These are phyloP conservation scores for Dactylellina haptotyla DNA, from an alignment of 2,329 filamentous ascomycete genomes.

Conservation along the genomic window DNA sequence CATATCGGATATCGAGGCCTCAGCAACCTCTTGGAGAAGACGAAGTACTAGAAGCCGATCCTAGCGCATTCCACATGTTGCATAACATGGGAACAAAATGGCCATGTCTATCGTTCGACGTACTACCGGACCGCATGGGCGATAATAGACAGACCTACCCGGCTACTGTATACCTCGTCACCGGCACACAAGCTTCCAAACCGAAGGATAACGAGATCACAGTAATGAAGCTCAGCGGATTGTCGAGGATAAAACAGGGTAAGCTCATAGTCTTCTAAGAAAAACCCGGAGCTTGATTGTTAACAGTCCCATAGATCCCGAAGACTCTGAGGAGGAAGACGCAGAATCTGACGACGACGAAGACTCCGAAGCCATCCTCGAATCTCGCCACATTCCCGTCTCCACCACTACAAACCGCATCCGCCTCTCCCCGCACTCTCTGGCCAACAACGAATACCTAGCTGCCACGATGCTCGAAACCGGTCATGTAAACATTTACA, in stretches of 20 bases:
- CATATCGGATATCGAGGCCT: slow-evolving; percentile 93
- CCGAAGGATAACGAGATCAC: slow-evolving; percentile 90
- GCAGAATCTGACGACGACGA: slow-evolving; percentile 74
- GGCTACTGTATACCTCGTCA: slow-evolving; percentile 92
- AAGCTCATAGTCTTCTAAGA: slow-evolving; percentile 14
- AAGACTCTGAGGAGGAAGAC: slow-evolving; percentile 63
- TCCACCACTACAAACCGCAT: slow-evolving; percentile 92
- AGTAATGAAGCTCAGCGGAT: slow-evolving; percentile 93
- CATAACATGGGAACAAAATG: slow-evolving; percentile 93
- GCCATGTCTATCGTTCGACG: slow-evolving; percentile 96
- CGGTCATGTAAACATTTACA: slow-evolving; percentile 87
- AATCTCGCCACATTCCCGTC: slow-evolving; percentile 88
- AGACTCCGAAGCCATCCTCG: slow-evolving; percentile 86
- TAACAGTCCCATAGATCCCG: no score
- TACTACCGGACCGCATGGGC: slow-evolving; percentile 84
- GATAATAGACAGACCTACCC: slow-evolving; percentile 93
- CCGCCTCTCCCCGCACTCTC: slow-evolving; percentile 76
- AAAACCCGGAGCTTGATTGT: no score
- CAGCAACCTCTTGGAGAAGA: slow-evolving; percentile 79
- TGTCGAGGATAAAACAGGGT: slow-evolving; percentile 80
- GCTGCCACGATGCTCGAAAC: slow-evolving; percentile 94
- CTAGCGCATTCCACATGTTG: slow-evolving; percentile 97
- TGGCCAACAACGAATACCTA: slow-evolving; percentile 79
- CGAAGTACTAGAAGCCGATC: slow-evolving; percentile 88
- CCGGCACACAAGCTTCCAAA: slow-evolving; percentile 86